phyloP scores from a whole-genome alignment of 192 early-diverging fungal genomes.

The Coemansia sp. region DNA sequence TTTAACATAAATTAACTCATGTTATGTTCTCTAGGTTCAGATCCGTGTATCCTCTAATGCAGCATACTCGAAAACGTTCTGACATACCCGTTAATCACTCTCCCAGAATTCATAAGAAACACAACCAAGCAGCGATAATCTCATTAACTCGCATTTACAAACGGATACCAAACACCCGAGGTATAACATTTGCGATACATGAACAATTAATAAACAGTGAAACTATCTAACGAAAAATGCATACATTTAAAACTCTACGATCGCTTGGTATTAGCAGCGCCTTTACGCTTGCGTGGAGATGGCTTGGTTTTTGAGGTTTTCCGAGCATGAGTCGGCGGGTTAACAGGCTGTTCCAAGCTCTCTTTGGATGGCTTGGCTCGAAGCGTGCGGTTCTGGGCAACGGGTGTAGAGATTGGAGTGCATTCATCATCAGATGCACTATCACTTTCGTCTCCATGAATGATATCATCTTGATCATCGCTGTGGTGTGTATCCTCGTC shows the following conservation, averaged over 20 bases:
- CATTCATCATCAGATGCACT: not conserved
- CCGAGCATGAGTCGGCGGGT: not conserved
- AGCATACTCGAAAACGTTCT: no score
- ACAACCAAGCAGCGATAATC: no score
- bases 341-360: not conserved
- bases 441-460: slow-evolving; percentile 1
- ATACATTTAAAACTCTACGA: not conserved
- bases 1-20: no score
- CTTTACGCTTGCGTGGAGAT: slow-evolving; percentile 18
- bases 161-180: not conserved
- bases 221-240: no score
- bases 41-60: no score
- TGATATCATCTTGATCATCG: not conserved
- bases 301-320: not conserved
- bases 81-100: no score
- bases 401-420: slow-evolving; percentile 4
- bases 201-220: no score
- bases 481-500: not conserved
- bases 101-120: no score
- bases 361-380: not conserved
- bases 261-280: slow-evolving; percentile 5
- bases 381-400: not conserved
- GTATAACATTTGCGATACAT: no score
- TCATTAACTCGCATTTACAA: no score
- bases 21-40: no score